Base-by-base conservation (phyloP, 371 early-diverging fungal species). In the Mortierella sp. region DNA sequence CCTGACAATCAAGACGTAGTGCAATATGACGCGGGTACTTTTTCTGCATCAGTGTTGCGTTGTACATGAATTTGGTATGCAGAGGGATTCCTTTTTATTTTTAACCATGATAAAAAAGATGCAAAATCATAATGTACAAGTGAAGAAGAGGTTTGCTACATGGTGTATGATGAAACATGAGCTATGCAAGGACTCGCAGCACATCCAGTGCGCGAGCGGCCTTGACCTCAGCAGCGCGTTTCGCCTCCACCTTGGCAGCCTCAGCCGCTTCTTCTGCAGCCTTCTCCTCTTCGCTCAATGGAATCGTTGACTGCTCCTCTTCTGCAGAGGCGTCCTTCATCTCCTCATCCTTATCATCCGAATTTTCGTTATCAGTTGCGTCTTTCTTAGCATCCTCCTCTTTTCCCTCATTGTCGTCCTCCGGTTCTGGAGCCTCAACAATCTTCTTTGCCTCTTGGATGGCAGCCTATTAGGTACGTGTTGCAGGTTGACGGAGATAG, bases 361-460 rank as follows among this genome's bases (percentile, higher is more conserved):
- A n/a, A 11, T 37, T 48, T 19, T 61, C 56, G 15, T 49, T 17
- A 0, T 17, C 39, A 44, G 47, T n/a, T n/a, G n/a, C 52, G 9
- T 61, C 56, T 12, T 42, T n/a, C 2, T 28, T 41, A 39, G 41
- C 56, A 8, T 54, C 17, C 15, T 71, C 53, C 19, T 30, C 54
- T 23, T 69, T 12, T 15, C 51, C 47, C 28, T 63, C 43, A 6
- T 58, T 56, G 2, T 65, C 58, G 2, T 57, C 67, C 6, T 68
- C 70, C 4, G 59, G 47, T 30, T 76, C 76, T n/a, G 76, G 70
- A 5, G 69, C 69, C 0, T 76, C 76, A 3, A 69, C 76, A 57
- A 69, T 76, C 76, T 76, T 68, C 34, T 69, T 64, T 19, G 76
- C 76, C 19, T 76, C 76, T n/a, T 61, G 46, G 24, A 76, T 47